A percentile compares a stretch with the other conserved stretches of the same genome.
Conservation (phyloP, 257 asterid species). For the Cruciata laevipes region DNA sequence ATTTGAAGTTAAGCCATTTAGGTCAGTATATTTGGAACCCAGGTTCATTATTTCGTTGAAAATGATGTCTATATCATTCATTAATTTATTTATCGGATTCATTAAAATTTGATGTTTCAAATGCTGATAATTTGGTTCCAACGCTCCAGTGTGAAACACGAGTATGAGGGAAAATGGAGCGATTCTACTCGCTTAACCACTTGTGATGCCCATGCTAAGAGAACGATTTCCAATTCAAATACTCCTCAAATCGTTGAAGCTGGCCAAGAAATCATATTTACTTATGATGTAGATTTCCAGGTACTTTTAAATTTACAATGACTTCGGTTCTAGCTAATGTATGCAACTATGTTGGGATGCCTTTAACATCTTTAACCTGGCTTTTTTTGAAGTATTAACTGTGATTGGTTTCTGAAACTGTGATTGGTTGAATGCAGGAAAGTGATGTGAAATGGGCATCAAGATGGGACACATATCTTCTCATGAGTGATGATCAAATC, state of each 20-base stretch:
- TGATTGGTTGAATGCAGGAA: constrained; percentile 35
- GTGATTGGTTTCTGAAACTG: background rate
- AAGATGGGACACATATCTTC: constrained; percentile 76
- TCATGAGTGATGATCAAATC: constrained; percentile 71
- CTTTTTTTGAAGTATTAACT: background rate
- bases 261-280: constrained; percentile 59
- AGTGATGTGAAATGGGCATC: constrained; percentile 87
- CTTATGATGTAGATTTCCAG: constrained; percentile 62
- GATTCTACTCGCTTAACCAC: constrained; percentile 44
- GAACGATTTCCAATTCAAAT: constrained; percentile 41
- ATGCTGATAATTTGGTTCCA: constrained; percentile 4
- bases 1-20: constrained; percentile 64
- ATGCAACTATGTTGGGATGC: background rate
- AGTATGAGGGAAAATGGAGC: constrained; percentile 50
- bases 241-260: constrained; percentile 68
- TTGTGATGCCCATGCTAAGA: constrained; percentile 60
- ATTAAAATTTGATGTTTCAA: background rate
- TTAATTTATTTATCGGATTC: background rate
- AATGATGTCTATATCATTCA: background rate
- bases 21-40: constrained; percentile 30
- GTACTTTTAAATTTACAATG: constrained; percentile 19
- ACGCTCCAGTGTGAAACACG: constrained; percentile 53
- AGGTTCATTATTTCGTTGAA: background rate
- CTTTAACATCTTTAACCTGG: background rate
- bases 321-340: background rate